phyloP scores from a whole-genome alignment of 78 protist genomes.

The Tieghemostelium lacteum region DNA sequence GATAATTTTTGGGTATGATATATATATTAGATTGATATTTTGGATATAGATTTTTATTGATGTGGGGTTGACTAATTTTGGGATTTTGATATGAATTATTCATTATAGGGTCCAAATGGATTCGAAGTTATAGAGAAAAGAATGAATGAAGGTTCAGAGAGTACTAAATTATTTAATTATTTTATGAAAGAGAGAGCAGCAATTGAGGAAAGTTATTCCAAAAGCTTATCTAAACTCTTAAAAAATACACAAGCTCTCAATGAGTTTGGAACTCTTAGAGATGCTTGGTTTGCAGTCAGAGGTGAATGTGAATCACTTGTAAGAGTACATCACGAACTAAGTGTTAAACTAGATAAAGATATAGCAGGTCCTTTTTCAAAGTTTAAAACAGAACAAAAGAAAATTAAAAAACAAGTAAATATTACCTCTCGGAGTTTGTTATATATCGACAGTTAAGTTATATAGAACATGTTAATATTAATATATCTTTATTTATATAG shows the following conservation, averaged over 20 bases:
- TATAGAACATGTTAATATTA: neutral
- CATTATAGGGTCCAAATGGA: constrained; percentile 46
- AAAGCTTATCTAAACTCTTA: constrained; percentile 30
- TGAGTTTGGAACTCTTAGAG: constrained; percentile 63
- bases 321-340: constrained; percentile 30
- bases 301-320: constrained; percentile 51
- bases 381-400: constrained; percentile 59
- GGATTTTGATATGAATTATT: neutral
- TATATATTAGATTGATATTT: neutral
- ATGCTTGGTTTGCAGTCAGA: constrained; percentile 71
- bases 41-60: neutral
- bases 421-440: neutral
- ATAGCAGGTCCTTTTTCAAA: constrained; percentile 29
- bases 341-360: constrained; percentile 22
- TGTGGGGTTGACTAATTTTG: neutral
- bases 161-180: constrained; percentile 14
- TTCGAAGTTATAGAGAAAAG: constrained; percentile 44
- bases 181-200: constrained; percentile 72
- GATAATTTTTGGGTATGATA: constrained; percentile 49
- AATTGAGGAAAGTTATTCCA: constrained; percentile 46
- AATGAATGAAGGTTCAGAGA: constrained; percentile 61
- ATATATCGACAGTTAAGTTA: neutral
- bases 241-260: constrained; percentile 25
- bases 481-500: neutral
- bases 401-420: constrained; percentile 15